These are phyloP conservation scores for Pyrenophora graminea DNA, from an alignment of 2,329 filamentous ascomycete genomes.

Conservation along the genomic window DNA sequence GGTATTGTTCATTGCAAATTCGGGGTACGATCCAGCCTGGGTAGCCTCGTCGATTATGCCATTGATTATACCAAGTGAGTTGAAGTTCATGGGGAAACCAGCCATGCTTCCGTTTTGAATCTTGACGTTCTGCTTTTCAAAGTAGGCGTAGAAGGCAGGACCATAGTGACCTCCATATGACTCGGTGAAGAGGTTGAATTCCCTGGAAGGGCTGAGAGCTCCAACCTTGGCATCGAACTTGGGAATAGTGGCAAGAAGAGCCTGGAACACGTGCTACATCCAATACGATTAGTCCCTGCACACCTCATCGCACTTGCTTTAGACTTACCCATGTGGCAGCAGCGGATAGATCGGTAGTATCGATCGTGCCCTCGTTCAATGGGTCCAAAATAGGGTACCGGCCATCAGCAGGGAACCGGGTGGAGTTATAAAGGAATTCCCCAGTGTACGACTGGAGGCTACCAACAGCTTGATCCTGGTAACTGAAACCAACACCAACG, in stretches of 20 bases:
- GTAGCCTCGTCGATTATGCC: constrained; percentile 52
- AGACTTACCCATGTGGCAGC: constrained; percentile 44
- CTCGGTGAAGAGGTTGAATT: constrained; percentile 62
- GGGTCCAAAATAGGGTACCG: constrained; percentile 50
- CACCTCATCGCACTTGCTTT: constrained; percentile 18
- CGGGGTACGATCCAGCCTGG: constrained; percentile 56
- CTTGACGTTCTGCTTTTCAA: constrained; percentile 60
- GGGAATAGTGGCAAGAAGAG: constrained; percentile 27
- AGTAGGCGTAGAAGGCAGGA: constrained; percentile 61
- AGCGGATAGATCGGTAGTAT: constrained; percentile 62
- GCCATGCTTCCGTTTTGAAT: constrained; percentile 56
- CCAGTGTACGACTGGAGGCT: constrained; percentile 47
- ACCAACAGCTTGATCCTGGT: constrained; percentile 24
- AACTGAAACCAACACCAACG: constrained; percentile 62
- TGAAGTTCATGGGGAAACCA: constrained; percentile 58
- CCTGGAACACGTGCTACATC: constrained; percentile 28
- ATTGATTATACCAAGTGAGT: constrained; percentile 59
- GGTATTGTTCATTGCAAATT: constrained; percentile 60
- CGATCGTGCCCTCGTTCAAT: constrained; percentile 55
- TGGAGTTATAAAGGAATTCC: constrained; percentile 53
- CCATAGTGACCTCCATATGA: constrained; percentile 56
- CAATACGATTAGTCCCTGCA: not conserved
- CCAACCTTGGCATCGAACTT: constrained; percentile 44
- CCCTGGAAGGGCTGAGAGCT: constrained; percentile 40
- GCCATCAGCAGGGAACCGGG: constrained; percentile 49